Percentiles rank a stretch among this genome's conserved stretches.
phyloP scores from a whole-genome alignment of 192 early-diverging fungal genomes.

The Podila epigama region DNA sequence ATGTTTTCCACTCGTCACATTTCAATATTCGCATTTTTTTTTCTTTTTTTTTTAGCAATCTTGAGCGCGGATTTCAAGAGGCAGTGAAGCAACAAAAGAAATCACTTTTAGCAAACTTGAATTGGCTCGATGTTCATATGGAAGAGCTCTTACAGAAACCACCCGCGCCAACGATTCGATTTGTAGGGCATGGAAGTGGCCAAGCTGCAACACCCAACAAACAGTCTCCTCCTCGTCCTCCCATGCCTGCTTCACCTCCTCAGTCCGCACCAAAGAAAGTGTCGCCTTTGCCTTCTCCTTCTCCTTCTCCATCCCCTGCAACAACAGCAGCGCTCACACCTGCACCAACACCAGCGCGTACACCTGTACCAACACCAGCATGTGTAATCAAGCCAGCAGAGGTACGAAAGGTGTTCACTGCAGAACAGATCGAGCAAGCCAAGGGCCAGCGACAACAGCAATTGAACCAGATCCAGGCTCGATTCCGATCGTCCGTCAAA shows the following conservation, averaged over 20 bases:
- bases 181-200: constrained; percentile 33
- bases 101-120: constrained; percentile 53
- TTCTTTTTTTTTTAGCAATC: constrained; percentile 46
- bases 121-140: constrained; percentile 71
- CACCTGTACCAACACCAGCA: neutral
- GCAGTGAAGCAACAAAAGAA: constrained; percentile 44
- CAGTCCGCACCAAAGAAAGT: too few relatives aligned
- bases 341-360: neutral
- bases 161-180: constrained; percentile 63
- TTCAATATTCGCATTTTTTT: neutral
- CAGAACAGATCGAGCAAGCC: constrained; percentile 24
- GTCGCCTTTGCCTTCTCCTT: constrained; percentile 4
- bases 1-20: neutral
- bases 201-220: neutral
- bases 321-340: neutral
- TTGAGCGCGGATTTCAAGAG: constrained; percentile 66
- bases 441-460: constrained; percentile 21
- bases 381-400: neutral
- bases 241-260: too few relatives aligned
- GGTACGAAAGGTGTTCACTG: constrained; percentile 6
- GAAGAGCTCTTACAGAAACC: constrained; percentile 69
- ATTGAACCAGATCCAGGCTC: constrained; percentile 19
- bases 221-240: too few relatives aligned
- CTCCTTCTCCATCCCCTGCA: neutral
- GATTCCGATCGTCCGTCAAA: constrained; percentile 13